Base-by-base conservation (phyloP, 2,329 filamentous ascomycete species). In the Arthrobotrys entomopaga region DNA sequence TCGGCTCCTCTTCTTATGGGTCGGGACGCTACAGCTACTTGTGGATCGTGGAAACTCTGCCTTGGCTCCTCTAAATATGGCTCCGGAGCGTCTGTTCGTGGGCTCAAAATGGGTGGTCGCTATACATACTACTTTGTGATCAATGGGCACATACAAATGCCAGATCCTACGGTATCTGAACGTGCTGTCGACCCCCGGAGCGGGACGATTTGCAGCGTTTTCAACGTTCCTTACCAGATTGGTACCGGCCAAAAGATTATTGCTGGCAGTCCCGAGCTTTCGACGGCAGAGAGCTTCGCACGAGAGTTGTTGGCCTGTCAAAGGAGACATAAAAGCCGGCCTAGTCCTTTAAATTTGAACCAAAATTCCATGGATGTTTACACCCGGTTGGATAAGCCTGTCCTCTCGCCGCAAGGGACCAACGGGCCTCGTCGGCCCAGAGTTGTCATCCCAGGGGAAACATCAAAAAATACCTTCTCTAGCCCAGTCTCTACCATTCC, bases 41-140 rank as follows among this genome's bases (percentile, higher is more conserved):
- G 65, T 40, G 77, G 77, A 5, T 70, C 77, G 19, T 78, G 77
- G 77, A 78, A 78, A 53, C 11, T 69, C 16, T 69, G 65, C 26
- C 65, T 69, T 40, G 65, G 65, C 5, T 69, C 65, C 42, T 53
- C 65, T 8, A 69, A 69, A n/a, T 69, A 69, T 19, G 76, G 74
- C 6, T 69, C 76, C 38, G 65, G 77, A 43, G 71, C 76, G 10
- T 77, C 76, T 20, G 75, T 72, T 26, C 71, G 73, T 4, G 77
- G 77, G 8, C 69, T 78, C 43, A 77, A 77, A 46, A 78, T 78
- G 76, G 77, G 77, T 3, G 59, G 67, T 57, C 75, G 77, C 46
- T 77, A 77, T 54, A 77, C 73, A 38, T 78, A 78, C 46, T 78
- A 78, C 64, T 77, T 78, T 72, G 56, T 69, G 19, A 56, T 69